phyloP scores from a whole-genome alignment of 768 basidiomycete genomes.

The Pleurotus platypus region DNA sequence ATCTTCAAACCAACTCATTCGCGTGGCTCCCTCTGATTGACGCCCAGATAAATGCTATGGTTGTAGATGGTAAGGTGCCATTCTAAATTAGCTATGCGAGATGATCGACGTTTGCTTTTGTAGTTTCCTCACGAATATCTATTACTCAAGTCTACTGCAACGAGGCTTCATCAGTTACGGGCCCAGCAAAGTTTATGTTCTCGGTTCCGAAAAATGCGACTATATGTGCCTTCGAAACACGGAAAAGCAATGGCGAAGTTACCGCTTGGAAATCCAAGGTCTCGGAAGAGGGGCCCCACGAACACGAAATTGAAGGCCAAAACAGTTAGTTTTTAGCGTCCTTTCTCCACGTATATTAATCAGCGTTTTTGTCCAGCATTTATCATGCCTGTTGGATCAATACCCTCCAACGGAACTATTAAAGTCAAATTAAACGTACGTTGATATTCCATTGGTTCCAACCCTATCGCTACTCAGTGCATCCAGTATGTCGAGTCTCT shows the following conservation, averaged over 20 bases:
- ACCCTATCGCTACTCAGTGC: background rate
- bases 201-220: constrained; percentile 54
- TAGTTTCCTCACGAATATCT: constrained; percentile 40
- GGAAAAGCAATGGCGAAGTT: constrained; percentile 35
- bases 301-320: no score
- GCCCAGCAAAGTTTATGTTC: constrained; percentile 50
- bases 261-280: constrained; percentile 28
- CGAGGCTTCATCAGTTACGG: constrained; percentile 28
- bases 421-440: constrained; percentile 39
- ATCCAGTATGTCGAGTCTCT: constrained; percentile 50
- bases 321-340: no score
- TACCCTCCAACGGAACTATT: constrained; percentile 39
- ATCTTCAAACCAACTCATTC: no score
- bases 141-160: constrained; percentile 40
- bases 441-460: background rate
- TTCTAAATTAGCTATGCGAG: background rate
- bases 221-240: constrained; percentile 51
- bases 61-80: constrained; percentile 36
- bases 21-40: constrained; percentile 33
- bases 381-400: constrained; percentile 52
- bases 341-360: no score
- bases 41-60: constrained; percentile 32
- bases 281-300: no score
- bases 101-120: background rate
- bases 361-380: constrained; percentile 36